A percentile compares a stretch with the other conserved stretches of the same genome.
These are phyloP conservation scores for Mortierella sp. DNA, from an alignment of 371 early-diverging fungal species.

Conservation along the genomic window DNA sequence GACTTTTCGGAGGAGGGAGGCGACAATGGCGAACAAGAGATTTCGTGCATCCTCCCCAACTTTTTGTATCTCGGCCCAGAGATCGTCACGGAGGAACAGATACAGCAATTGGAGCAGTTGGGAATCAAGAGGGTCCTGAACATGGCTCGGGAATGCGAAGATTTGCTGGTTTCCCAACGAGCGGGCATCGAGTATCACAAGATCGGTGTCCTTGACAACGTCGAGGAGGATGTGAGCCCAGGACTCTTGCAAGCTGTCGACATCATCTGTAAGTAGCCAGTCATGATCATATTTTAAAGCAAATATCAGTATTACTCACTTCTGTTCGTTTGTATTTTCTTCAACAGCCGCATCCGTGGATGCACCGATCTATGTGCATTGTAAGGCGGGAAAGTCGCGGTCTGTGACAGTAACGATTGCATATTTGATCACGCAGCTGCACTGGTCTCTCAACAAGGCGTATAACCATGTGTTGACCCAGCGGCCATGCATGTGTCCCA, in stretches of 20 bases:
- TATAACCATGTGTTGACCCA: conserved; percentile 77
- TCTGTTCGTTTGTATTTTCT: not conserved
- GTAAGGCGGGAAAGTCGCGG: conserved; percentile 87
- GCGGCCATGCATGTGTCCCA: conserved; percentile 83
- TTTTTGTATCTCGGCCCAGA: conserved; percentile 73
- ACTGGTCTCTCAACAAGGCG: conserved; percentile 78
- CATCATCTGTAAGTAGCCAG: conserved; percentile 64
- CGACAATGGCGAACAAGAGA: conserved; percentile 64
- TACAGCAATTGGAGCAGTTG: conserved; percentile 57
- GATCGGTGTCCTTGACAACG: conserved; percentile 67
- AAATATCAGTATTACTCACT: not conserved
- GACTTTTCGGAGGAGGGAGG: conserved; percentile 21
- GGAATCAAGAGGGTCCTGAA: conserved; percentile 66
- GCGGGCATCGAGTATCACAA: conserved; percentile 63
- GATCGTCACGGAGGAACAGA: conserved; percentile 66
- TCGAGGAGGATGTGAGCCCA: conserved; percentile 70
- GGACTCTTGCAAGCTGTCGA: conserved; percentile 70
- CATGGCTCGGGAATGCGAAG: conserved; percentile 76
- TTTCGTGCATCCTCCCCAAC: conserved; percentile 70
- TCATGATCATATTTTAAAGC: not conserved
- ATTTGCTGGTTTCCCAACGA: conserved; percentile 57
- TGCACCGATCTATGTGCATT: conserved; percentile 81
- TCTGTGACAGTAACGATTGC: conserved; percentile 85
- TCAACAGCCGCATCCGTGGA: conserved; percentile 25
- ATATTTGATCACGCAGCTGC: conserved; percentile 73